A percentile compares a stretch with the other conserved stretches of the same genome.
These are phyloP conservation scores for Colletotrichum godetiae DNA, from an alignment of 2,329 filamentous ascomycete genomes.

Conservation along the genomic window DNA sequence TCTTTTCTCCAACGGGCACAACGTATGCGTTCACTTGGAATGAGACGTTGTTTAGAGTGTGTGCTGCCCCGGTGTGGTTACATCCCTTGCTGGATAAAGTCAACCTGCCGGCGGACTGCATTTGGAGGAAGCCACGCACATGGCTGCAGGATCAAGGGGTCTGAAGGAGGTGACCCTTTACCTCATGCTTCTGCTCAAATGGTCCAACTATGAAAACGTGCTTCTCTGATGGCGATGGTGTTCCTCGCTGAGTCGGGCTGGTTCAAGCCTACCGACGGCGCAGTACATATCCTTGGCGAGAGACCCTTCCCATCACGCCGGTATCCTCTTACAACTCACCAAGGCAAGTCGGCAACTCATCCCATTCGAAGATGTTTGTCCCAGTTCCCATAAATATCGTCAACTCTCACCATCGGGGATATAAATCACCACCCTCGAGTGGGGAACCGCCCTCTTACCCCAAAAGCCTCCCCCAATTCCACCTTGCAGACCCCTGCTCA, in stretches of 20 bases:
- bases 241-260: background rate
- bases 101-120: conserved; percentile 1
- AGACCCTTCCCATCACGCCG: background rate
- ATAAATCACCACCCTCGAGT: conserved; percentile 26
- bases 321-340: background rate
- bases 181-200: too few relatives aligned
- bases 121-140: conserved; percentile 4
- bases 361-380: conserved; percentile 1
- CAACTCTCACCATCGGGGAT: conserved; percentile 18
- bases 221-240: background rate
- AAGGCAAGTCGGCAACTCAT: conserved; percentile 16
- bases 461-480: conserved; percentile 9
- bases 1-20: conserved; percentile 25
- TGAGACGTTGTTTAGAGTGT: too few relatives aligned
- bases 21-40: background rate
- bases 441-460: conserved; percentile 7
- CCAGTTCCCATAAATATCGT: background rate
- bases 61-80: background rate
- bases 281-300: background rate
- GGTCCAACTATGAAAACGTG: background rate
- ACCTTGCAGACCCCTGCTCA: background rate
- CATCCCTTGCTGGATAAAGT: conserved; percentile 14
- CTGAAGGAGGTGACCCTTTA: background rate
- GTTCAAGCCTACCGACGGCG: background rate
- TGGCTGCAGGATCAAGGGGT: background rate